These are phyloP conservation scores for Syzygium syzygioides DNA, from an alignment of 441 rosid species.

Conservation along the genomic window DNA sequence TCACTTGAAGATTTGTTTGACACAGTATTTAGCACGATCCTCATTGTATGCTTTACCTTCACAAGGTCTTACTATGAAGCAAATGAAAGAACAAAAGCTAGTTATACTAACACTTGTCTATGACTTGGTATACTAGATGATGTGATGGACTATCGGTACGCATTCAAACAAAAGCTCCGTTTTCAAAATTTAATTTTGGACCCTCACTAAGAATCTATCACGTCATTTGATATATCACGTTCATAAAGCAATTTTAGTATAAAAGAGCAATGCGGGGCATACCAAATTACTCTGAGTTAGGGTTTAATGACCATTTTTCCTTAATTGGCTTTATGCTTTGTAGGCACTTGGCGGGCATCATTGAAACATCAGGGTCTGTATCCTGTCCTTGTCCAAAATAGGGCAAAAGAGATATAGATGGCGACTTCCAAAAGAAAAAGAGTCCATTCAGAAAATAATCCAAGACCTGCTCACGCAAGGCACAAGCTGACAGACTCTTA, in stretches of 20 bases:
- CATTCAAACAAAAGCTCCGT: background rate
- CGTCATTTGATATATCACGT: background rate
- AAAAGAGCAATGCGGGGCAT: background rate
- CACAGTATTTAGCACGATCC: background rate
- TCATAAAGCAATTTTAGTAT: background rate
- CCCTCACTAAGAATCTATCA: background rate
- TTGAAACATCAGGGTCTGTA: background rate
- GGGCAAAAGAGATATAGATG: background rate
- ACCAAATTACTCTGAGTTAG: background rate
- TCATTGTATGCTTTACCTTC: background rate
- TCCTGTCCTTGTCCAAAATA: background rate
- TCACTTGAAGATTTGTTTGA: background rate
- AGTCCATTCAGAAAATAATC: background rate
- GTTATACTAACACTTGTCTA: background rate
- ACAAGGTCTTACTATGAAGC: background rate
- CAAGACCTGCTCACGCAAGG: background rate
- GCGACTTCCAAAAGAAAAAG: background rate
- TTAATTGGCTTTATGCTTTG: background rate
- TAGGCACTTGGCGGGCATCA: background rate
- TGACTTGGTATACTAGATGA: background rate
- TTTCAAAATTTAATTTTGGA: background rate
- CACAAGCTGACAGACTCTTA: background rate
- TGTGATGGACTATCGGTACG: background rate
- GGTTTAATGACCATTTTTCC: background rate
- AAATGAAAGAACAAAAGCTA: background rate